A percentile compares a stretch with the other conserved stretches of the same genome.
Conservation (phyloP, 2,329 filamentous ascomycete genomes). For the Ambrosiella cleistominuta region DNA sequence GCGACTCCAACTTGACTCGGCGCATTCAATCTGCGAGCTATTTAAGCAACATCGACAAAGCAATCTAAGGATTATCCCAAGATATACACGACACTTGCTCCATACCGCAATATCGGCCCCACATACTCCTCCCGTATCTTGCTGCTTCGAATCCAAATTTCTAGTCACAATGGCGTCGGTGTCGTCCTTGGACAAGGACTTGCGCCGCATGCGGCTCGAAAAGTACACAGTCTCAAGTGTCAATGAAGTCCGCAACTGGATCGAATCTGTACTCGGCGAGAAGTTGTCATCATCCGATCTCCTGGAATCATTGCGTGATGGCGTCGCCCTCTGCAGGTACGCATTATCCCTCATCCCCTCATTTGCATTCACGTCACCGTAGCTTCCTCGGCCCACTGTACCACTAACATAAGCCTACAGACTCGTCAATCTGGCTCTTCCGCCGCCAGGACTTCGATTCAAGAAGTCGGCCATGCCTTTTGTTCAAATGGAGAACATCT, state of each 20-base stretch:
- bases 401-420: constrained; percentile 24
- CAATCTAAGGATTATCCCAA: too few species aligned
- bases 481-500: constrained; percentile 99
- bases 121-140: neutral
- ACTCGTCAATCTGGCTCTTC: constrained; percentile 63
- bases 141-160: neutral
- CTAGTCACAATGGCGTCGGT: constrained; percentile 64
- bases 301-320: constrained; percentile 74
- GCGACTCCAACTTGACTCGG: neutral
- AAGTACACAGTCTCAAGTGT: constrained; percentile 86
- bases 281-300: constrained; percentile 57
- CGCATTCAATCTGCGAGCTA: neutral
- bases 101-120: neutral
- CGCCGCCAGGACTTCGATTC: constrained; percentile 67
- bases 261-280: constrained; percentile 64
- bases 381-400: neutral
- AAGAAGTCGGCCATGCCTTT: constrained; percentile 93
- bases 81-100: neutral
- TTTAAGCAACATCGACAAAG: neutral
- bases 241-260: constrained; percentile 70
- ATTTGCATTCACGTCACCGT: neutral
- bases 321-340: constrained; percentile 81
- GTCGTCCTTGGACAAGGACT: constrained; percentile 80
- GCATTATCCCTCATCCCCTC: constrained; percentile 17
- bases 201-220: constrained; percentile 80